Evolutionary conservation across 2,329 filamentous ascomycete species (phyloP), one percentile per base, ranked within the genome.

Genomic region (Trichoderma semiorbis): DNA sequence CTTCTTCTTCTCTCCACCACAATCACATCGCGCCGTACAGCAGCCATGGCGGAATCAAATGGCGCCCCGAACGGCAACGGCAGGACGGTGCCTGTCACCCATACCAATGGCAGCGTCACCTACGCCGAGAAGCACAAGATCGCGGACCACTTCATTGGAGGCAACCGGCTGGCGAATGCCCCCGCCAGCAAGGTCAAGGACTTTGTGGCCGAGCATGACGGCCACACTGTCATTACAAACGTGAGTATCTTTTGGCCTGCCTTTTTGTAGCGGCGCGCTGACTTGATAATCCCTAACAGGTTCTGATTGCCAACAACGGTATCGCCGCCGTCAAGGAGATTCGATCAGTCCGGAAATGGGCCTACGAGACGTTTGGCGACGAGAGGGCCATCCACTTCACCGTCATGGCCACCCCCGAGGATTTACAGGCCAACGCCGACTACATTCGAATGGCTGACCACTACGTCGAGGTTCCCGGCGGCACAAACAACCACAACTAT

Each of bases 401-500:
- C 74, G 96, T 99, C 81, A 99, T 99, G 96, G 96, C 96, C 77
- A 99, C 96, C 50, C 96, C 96, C 64, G 96, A 99, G 85, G 96
- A 99, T 91, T 84, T 99, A 80, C 90, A 92, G 81, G 96, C 96
- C 81, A 99, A 99, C 83, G 96, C 96, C 77, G 96, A 99, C 84
- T 99, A 99, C 85, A 99, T 99, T 82, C 91, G 96, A 81, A 98
- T 99, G 96, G 96, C 96, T 39, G 96, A 99, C 84, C 94, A 98
- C 88, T 99, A 99, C 83, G 96, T 99, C 78, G 96, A 99, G 85
- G 95, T 99, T 74, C 96, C 96, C 39, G 96, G 96, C 80, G 96
- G 96, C 80, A 99, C 96, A 74, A 99, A 99, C 87, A 99, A 99
- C 89, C 97, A 99, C 91, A 99, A 99, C 85, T 99, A 99, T 84